A percentile compares a stretch with the other conserved stretches of the same genome.
Conservation (phyloP, 2,329 filamentous ascomycete genomes). For the Penicillium sp. region DNA sequence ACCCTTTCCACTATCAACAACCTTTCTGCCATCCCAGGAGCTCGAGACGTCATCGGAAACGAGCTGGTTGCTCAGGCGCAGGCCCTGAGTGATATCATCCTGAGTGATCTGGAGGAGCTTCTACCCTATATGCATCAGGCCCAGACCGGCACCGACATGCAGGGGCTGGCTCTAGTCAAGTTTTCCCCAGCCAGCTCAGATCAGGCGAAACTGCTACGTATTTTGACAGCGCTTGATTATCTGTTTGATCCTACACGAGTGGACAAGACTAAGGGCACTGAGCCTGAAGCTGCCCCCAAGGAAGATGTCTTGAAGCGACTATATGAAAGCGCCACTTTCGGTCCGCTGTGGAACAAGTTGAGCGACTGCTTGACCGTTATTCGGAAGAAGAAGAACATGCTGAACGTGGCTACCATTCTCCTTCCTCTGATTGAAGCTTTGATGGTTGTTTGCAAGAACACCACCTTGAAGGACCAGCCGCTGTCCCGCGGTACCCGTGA, state of each 20-base stretch:
- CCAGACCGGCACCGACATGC: constrained; percentile 85
- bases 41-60: constrained; percentile 85
- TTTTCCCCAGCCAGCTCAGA: constrained; percentile 96
- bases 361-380: constrained; percentile 86
- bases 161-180: constrained; percentile 87
- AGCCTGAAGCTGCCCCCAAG: constrained; percentile 61
- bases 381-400: constrained; percentile 86
- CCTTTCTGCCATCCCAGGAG: constrained; percentile 84
- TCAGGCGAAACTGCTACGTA: constrained; percentile 89
- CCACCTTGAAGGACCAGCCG: constrained; percentile 67
- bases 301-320: constrained; percentile 81
- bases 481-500: constrained; percentile 57
- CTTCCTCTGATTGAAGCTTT: constrained; percentile 90
- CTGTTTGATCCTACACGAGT: constrained; percentile 77
- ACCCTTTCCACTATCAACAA: constrained; percentile 99
- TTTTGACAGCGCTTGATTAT: constrained; percentile 91
- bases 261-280: constrained; percentile 51
- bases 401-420: constrained; percentile 94
- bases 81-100: constrained; percentile 75
- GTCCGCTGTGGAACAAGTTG: constrained; percentile 84
- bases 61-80: constrained; percentile 88
- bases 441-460: constrained; percentile 99
- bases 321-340: constrained; percentile 88
- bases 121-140: constrained; percentile 83
- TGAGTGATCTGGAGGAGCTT: constrained; percentile 78